Percentiles rank a stretch among this genome's conserved stretches.
phyloP scores from a whole-genome alignment of 306 rosid genomes.

The Quillaja saponaria region DNA sequence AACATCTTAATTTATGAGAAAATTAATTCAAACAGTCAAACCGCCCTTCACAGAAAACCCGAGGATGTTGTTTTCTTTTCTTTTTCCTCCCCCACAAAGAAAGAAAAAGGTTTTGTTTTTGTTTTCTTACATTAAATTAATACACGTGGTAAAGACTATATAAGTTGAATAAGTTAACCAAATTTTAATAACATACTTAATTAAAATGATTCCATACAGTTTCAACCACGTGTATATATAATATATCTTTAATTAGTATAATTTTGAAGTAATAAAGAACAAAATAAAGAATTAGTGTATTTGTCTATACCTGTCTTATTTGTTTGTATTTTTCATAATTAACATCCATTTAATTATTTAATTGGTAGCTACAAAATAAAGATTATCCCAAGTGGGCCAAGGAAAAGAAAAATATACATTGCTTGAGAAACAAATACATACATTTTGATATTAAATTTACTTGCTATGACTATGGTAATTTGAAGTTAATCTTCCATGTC shows the following conservation, averaged over 20 bases:
- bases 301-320: not conserved
- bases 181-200: not conserved
- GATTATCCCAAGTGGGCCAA: too few relatives aligned
- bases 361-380: too few relatives aligned
- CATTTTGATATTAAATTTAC: not conserved
- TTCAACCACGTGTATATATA: slow-evolving; percentile 22
- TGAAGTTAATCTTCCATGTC: too few relatives aligned
- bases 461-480: not conserved
- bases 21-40: slow-evolving; percentile 11
- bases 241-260: not conserved
- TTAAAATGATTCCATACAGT: not conserved
- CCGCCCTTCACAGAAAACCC: slow-evolving; percentile 16
- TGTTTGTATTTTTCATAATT: not conserved
- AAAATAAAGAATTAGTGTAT: slow-evolving; percentile 5
- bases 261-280: slow-evolving; percentile 7
- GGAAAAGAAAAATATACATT: too few relatives aligned
- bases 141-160: not conserved
- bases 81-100: too few relatives aligned
- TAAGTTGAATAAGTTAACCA: not conserved
- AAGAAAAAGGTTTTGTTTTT: not conserved
- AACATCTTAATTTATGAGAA: too few relatives aligned
- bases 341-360: too few relatives aligned
- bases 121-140: not conserved
- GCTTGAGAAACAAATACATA: too few relatives aligned
- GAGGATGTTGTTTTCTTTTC: not conserved